Base-by-base conservation (phyloP, 2,329 filamentous ascomycete species). In the Nannizziopsis arthrosporioides region DNA sequence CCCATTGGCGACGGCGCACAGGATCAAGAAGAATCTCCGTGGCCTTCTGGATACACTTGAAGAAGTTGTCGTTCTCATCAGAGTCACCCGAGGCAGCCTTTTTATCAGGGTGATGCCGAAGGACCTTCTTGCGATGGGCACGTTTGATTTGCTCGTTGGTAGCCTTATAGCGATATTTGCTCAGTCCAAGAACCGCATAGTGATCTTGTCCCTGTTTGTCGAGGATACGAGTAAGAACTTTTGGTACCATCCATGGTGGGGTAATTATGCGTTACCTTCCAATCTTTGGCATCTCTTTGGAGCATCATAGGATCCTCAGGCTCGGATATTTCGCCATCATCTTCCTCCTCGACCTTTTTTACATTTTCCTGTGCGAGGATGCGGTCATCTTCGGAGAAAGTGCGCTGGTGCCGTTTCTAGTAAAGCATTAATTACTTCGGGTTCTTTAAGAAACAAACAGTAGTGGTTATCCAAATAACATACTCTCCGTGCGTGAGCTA, bases 21-120 rank as follows among this genome's bases (percentile, higher is more conserved):
- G 92, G 92, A 73, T 98, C 92, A 48, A 87, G 78, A 14, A 98
- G 84, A 45, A 96, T 78, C 62, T 98, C 92, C 60, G 84, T 90
- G 50, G 92, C 92, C 71, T 95, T 95, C 68, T 98, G 93, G 68
- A 98, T 98, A 71, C 93, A 98, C 78, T 98, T 98, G 84, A 98
- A 98, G 77, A 98, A 98, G 68, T 85, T 86, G 69, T 98, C 92
- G 69, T 95, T 69, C 60, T 72, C 90, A 61, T 96, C 89, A 58
- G 80, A 78, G 60, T 80, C 78, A 53, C 92, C 92, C 42, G 82
- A 78, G 22, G 92, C 92, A 12, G 93, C 92, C 74, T 93, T 94
- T 82, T 98, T 98, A 69, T 98, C 92, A 53, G 92, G 92, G 70
- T 98, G 92, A 69, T 98, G 92, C 73, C 88, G 90, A 57, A 98